Evolutionary conservation across 352 stramenopile species (phyloP), one percentile per base, ranked within the genome.

Genomic region (Peronosclerospora sorghi): DNA sequence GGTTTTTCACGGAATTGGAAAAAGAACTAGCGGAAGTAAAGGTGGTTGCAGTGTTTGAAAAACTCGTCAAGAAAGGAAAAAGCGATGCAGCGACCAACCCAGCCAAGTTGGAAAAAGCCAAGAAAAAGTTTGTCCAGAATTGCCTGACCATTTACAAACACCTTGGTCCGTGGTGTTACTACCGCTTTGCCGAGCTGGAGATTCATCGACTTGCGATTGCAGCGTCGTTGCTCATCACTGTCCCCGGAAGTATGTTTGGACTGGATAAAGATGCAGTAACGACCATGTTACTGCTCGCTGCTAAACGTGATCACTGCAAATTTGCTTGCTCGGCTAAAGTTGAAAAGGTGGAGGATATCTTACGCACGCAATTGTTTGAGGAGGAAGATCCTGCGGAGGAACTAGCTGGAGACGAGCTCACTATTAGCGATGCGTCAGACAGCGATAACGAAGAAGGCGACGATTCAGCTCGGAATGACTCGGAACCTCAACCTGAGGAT

Each of bases 101-200:
- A 0, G 54, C 26, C 12, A 78, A 73, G 14, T 48, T 68, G 7
- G 56, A 69, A n/a, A 80, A 83, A 30, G 37, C 62, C 18, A 48
- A 59, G 17, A 66, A 64, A 18, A 83, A 72, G 52, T 86, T 90
- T 26, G 46, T 69, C 30, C 59, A 69, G 24, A 67, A 47, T 39
- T 86, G 75, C 20, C 48, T 74, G 8, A 64, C 57, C 0, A 62
- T 86, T 1, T 84, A 75, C 62, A 70, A 69, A 41, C 70, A 66
- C n/a, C 48, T 86, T 8, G 78, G 78, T 0, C 50, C 60, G 1
- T 90, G 78, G 78, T 90, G 78, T 48, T 74, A 79, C 49, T 87
- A 86, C 40, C 65, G 54, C 9, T 87, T 73, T 19, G 55, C 80
- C 1, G 71, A 87, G 23, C 27, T 90, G n/a, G 75, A 90, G 48